These are phyloP conservation scores for Trichoderma asperelloides DNA, from an alignment of 495 filamentous ascomycete genomes.

Conservation along the genomic window DNA sequence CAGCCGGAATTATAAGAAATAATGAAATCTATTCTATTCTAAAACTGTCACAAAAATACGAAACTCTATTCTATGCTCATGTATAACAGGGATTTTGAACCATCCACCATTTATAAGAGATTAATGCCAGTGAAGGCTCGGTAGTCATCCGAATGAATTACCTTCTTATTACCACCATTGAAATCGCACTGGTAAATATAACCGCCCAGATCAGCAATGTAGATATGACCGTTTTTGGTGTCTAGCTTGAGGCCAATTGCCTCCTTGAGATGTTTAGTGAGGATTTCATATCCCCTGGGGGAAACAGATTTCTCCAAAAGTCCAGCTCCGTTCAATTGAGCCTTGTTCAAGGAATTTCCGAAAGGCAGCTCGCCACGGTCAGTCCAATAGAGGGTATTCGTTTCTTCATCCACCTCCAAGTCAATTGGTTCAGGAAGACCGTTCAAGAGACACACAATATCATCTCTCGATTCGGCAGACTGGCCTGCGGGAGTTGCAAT, in stretches of 20 bases:
- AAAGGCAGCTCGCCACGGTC: constrained; percentile 37
- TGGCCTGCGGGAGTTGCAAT: background rate
- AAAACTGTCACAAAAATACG: too few species aligned
- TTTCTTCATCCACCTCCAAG: constrained; percentile 32
- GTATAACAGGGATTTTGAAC: background rate
- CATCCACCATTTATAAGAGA: background rate
- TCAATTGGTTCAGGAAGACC: constrained; percentile 43
- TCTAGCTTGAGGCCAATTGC: constrained; percentile 37
- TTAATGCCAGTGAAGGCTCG: background rate
- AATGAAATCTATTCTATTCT: too few species aligned
- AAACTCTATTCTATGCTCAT: too few species aligned
- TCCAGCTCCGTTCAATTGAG: constrained; percentile 6
- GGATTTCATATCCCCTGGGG: background rate
- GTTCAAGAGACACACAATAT: constrained; percentile 30
- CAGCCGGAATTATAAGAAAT: too few species aligned
- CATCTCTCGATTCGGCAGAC: constrained; percentile 19
- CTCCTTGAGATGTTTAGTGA: constrained; percentile 35
- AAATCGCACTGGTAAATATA: background rate
- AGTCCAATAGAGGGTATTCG: constrained; percentile 36
- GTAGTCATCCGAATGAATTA: background rate
- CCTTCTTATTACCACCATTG: background rate
- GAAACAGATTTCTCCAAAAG: background rate
- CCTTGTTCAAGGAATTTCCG: constrained; percentile 32
- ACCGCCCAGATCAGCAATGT: constrained; percentile 32
- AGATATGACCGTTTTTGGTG: constrained; percentile 22